Conservation (phyloP, 1,284 basidiomycete genomes). For the Apiotrichum gracile region DNA sequence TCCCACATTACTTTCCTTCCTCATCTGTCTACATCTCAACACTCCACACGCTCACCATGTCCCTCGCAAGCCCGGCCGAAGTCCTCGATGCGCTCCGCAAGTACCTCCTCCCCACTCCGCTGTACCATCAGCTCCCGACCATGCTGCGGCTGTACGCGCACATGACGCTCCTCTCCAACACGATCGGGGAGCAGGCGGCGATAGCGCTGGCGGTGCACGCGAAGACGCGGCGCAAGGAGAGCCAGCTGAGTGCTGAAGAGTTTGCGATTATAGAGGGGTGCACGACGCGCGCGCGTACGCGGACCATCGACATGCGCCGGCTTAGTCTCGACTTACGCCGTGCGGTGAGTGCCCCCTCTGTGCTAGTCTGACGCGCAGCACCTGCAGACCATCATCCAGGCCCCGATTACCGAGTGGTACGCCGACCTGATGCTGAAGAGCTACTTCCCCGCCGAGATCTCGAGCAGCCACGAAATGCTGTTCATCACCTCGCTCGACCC, state of each 20-base stretch:
- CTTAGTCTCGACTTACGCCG: background rate
- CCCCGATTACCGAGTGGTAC: constrained; percentile 1
- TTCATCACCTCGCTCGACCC: constrained; percentile 20
- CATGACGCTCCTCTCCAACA: constrained; percentile 25
- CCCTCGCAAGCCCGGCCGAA: background rate
- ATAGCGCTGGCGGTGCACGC: constrained; percentile 12
- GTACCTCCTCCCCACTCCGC: constrained; percentile 19
- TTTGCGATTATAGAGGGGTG: constrained; percentile 9
- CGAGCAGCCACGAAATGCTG: constrained; percentile 7
- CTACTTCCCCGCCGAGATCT: constrained; percentile 19
- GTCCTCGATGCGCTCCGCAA: constrained; percentile 15
- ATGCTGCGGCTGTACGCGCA: constrained; percentile 31
- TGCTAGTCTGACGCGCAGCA: constrained; percentile 11
- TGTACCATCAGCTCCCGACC: constrained; percentile 16
- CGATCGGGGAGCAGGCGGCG: constrained; percentile 16
- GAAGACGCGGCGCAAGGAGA: background rate
- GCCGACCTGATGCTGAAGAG: constrained; percentile 15
- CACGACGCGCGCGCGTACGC: background rate
- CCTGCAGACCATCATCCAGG: constrained; percentile 10
- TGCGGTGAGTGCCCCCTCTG: background rate
- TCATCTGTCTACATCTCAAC: background rate
- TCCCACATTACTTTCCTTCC: no score
- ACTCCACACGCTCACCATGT: background rate
- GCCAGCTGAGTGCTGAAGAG: constrained; percentile 14
- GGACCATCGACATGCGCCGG: background rate